Evolutionary conservation across 1,139 yeast species (phyloP).

Genomic region (Protomyces inundatus): DNA sequence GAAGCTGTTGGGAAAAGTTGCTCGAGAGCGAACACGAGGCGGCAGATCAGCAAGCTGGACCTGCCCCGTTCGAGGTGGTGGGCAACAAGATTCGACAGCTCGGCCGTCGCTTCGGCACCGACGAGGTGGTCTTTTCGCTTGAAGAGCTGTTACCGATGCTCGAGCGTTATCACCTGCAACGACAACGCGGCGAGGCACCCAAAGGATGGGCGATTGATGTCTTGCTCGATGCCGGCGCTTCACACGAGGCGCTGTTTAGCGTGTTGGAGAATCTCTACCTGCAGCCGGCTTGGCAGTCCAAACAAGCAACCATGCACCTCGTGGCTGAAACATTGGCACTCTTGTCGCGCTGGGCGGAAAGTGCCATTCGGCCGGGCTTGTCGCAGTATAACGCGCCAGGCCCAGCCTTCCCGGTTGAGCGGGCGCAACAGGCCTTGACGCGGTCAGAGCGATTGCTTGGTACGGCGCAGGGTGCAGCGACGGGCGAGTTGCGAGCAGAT

Average conservation of each 20-base stretch:
- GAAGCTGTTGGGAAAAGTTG: constrained; percentile 41
- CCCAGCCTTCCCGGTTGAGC: neutral
- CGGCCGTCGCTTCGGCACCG: constrained; percentile 49
- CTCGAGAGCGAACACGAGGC: constrained; percentile 36
- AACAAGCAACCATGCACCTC: constrained; percentile 24
- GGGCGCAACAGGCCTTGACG: neutral
- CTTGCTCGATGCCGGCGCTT: constrained; percentile 69
- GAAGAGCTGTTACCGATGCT: constrained; percentile 60
- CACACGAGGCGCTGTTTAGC: constrained; percentile 64
- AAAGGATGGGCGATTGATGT: constrained; percentile 60
- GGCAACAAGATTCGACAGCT: constrained; percentile 44
- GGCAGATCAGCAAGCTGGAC: constrained; percentile 39
- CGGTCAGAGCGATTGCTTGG: neutral
- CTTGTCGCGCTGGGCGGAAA: constrained; percentile 6
- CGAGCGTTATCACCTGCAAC: constrained; percentile 41
- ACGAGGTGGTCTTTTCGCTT: constrained; percentile 76
- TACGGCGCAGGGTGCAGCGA: neutral
- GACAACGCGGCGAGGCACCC: constrained; percentile 43
- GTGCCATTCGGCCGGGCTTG: constrained; percentile 4
- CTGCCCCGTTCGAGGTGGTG: constrained; percentile 38
- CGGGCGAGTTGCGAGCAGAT: neutral
- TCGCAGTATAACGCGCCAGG: neutral
- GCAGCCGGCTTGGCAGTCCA: constrained; percentile 34
- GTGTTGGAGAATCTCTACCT: constrained; percentile 59
- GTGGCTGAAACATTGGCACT: constrained; percentile 17